Evolutionary conservation across 345 rosid genomes (phyloP).

Genomic region (Cardamine chenopodiifolia): DNA sequence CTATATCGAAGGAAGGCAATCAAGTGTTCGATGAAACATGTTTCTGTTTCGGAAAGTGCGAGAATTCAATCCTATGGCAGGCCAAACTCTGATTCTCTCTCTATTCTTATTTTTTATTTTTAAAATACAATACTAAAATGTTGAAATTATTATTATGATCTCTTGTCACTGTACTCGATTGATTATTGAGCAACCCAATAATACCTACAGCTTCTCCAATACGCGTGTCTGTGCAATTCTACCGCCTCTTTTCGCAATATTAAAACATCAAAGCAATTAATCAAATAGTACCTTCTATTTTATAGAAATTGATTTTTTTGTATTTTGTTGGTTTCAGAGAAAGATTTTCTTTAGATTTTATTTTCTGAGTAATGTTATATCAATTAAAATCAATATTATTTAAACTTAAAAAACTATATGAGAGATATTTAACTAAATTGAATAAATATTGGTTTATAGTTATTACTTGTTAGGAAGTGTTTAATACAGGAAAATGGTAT

Average conservation of each 20-base stretch:
- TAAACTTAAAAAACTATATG: too few relatives aligned
- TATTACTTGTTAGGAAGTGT: neutral
- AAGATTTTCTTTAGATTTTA: neutral
- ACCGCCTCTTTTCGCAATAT: conserved; percentile 3
- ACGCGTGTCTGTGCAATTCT: conserved; percentile 37
- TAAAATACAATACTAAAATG: neutral
- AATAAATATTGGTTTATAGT: too few relatives aligned
- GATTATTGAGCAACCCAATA: conserved; percentile 35
- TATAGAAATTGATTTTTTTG: neutral
- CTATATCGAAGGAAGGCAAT: conserved; percentile 21
- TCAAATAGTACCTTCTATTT: neutral
- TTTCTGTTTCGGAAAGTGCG: conserved; percentile 33
- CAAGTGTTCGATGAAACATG: conserved; percentile 39
- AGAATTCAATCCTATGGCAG: conserved; percentile 29
- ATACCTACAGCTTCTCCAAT: conserved; percentile 27
- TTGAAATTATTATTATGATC: conserved; percentile 11
- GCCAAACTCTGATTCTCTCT: conserved; percentile 22
- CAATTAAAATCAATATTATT: too few relatives aligned
- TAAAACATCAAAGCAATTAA: neutral
- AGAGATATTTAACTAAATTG: neutral
- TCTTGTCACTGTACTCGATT: conserved; percentile 35
- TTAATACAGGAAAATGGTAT: too few relatives aligned
- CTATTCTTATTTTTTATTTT: neutral
- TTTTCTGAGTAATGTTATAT: too few relatives aligned
- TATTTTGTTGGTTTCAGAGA: neutral